Evolutionary conservation across 139 green algal genomes (phyloP).

Genomic region (Chlorella sp.): DNA sequence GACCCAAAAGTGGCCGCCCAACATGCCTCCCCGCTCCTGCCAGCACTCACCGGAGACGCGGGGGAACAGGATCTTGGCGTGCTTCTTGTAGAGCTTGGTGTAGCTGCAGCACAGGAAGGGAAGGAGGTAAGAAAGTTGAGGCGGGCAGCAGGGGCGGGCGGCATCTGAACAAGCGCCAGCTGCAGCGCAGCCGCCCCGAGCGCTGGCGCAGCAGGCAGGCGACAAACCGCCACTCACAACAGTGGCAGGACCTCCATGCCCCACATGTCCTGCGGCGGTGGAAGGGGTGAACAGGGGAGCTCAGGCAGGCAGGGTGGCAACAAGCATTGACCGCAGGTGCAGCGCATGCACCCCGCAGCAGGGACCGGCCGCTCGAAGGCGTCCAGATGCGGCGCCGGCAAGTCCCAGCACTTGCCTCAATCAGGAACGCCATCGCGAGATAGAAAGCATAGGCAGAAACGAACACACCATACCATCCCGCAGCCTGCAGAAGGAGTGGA

Average conservation of each 20-base stretch:
- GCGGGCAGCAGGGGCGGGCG: too few species aligned
- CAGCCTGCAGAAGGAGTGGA: constrained; percentile 30
- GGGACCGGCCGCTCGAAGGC: too few species aligned
- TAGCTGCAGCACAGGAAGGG: constrained; percentile 4
- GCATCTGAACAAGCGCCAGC: too few species aligned
- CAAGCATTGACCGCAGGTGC: background rate
- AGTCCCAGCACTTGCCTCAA: constrained; percentile 27
- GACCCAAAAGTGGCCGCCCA: too few species aligned
- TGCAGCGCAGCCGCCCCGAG: too few species aligned
- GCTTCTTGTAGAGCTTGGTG: constrained; percentile 31
- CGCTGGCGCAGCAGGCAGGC: background rate
- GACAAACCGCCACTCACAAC: background rate
- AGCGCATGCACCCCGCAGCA: background rate
- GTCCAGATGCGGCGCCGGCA: background rate
- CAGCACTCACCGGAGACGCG: background rate
- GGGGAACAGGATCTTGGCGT: constrained; percentile 20
- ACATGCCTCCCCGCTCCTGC: background rate
- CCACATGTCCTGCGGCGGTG: constrained; percentile 38
- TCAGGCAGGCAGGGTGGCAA: too few species aligned
- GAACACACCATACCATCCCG: constrained; percentile 66
- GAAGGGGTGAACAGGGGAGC: background rate
- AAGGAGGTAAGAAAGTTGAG: too few species aligned
- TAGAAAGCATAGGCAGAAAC: constrained; percentile 66
- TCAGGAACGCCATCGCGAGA: constrained; percentile 62
- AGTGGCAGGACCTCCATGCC: constrained; percentile 23